Evolutionary conservation across 805 yeast genomes (phyloP), one percentile per base, ranked within the genome.

Genomic region (Barnettozyma populi): DNA sequence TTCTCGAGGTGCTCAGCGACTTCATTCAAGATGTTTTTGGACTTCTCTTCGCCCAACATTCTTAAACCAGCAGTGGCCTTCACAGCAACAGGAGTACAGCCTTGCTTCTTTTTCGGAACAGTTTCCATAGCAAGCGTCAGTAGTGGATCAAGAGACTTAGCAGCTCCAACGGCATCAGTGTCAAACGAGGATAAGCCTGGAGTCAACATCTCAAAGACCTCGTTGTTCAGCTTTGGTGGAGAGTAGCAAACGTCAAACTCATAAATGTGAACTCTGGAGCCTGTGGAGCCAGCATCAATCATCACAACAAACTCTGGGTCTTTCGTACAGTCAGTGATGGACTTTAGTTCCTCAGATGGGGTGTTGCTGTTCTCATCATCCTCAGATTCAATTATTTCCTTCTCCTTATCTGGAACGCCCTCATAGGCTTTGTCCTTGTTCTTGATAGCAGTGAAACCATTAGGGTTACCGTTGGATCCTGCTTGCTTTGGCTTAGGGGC

Each of bases 41-140:
- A 76, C 64, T 85, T 85, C 43, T 75, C 84, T 44, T 78, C 79
- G 48, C 99, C 98, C 45, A 90, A 72, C 53, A 85, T 64, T 68
- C 99, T 80, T 62, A 94, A 76, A 36, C 99, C 99, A 25, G 99
- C 99, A 43, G 99, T 94, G 46, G 99, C 99, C 71, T 90, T 92
- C 40, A 94, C 96, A 1, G 97, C 95, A 41, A 94, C 78, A 7
- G 98, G 99, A 2, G 98, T 82, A 70, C 98, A 94, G 0, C 73
- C 67, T 59, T 81, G 89, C 60, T 76, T 71, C 38, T 75, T 75
- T 52, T 75, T 73, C 31, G 99, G 99, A 45, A 94, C 87, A 14
- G 80, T 68, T 32, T 80, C 73, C 57, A 90, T 60, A 0, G 99
- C 99, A 11, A 78, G 57, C 29, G 86, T 74, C 57, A 94, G 72